Evolutionary conservation across 2,329 filamentous ascomycete species (phyloP).

Genomic region (Arthrobotrys entomopaga): DNA sequence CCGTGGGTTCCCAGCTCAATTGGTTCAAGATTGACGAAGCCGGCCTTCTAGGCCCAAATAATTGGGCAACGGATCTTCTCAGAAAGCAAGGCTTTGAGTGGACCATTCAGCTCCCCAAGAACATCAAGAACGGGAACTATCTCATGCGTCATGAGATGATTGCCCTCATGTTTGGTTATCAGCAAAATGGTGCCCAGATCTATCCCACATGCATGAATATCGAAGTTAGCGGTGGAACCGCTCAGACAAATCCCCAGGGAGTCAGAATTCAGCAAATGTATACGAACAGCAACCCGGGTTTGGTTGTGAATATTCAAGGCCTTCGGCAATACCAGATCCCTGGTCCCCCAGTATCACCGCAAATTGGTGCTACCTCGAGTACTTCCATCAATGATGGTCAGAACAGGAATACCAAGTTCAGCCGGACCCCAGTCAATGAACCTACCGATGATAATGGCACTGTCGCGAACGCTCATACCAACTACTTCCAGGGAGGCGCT

Average conservation of each 20-base stretch:
- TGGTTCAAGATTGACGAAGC: constrained; percentile 65
- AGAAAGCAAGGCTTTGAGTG: constrained; percentile 67
- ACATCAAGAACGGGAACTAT: constrained; percentile 63
- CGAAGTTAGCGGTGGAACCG: constrained; percentile 63
- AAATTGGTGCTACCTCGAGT: not conserved
- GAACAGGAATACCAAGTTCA: constrained; percentile 4
- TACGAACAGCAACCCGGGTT: constrained; percentile 57
- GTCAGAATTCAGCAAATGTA: constrained; percentile 62
- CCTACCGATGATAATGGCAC: constrained; percentile 11
- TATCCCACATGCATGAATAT: constrained; percentile 68
- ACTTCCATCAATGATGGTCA: not conserved
- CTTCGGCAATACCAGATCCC: constrained; percentile 56
- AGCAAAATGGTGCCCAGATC: constrained; percentile 65
- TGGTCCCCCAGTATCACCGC: constrained; percentile 39
- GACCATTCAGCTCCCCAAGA: constrained; percentile 61
- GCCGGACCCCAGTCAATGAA: not conserved
- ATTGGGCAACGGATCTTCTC: constrained; percentile 65
- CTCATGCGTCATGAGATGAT: constrained; percentile 68
- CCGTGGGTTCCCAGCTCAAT: constrained; percentile 63
- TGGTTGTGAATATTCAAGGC: constrained; percentile 51
- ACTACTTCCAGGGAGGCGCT: constrained; percentile 2
- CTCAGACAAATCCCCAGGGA: constrained; percentile 54
- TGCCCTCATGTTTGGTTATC: constrained; percentile 62
- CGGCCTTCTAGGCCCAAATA: constrained; percentile 61
- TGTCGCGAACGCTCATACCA: not conserved